Conservation (phyloP, 2,329 filamentous ascomycete genomes). For the Aspergillus phoenicis region DNA sequence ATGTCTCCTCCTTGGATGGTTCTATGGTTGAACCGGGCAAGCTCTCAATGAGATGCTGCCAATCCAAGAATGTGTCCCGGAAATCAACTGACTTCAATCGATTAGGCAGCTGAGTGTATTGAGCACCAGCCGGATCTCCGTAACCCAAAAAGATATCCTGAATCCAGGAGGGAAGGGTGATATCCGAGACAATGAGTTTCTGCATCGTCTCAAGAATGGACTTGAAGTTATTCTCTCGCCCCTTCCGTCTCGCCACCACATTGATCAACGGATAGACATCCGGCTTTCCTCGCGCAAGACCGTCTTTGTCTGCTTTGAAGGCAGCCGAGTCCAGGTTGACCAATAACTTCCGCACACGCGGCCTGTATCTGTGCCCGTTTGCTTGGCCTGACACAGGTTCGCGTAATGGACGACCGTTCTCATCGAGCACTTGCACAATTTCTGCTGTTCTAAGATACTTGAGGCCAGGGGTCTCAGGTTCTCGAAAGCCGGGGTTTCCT, state of each 20-base stretch:
- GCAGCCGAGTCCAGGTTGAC: conserved; percentile 77
- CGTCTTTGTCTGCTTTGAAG: conserved; percentile 76
- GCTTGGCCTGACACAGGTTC: conserved; percentile 57
- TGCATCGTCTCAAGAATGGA: conserved; percentile 90
- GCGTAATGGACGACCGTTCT: conserved; percentile 73
- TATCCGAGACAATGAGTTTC: conserved; percentile 79
- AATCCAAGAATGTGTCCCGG: conserved; percentile 91
- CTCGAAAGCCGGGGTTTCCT: conserved; percentile 23
- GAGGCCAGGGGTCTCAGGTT: conserved; percentile 65
- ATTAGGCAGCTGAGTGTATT: conserved; percentile 79
- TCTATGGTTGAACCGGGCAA: conserved; percentile 86
- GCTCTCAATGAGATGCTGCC: conserved; percentile 89
- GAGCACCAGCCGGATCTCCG: conserved; percentile 85
- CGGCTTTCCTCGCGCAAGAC: conserved; percentile 64
- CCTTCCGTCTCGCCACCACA: conserved; percentile 76
- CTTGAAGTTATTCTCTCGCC: conserved; percentile 96
- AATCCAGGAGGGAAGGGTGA: conserved; percentile 85
- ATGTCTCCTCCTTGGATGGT: conserved; percentile 68
- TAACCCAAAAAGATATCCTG: conserved; percentile 98
- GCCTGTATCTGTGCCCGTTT: conserved; percentile 63
- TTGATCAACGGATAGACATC: conserved; percentile 87
- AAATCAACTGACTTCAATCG: conserved; percentile 80
- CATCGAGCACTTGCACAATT: conserved; percentile 81
- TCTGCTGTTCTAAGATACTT: conserved; percentile 77
- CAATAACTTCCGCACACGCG: conserved; percentile 69